Conservation (phyloP, 129 eudicot species). For the Arctium minus region DNA sequence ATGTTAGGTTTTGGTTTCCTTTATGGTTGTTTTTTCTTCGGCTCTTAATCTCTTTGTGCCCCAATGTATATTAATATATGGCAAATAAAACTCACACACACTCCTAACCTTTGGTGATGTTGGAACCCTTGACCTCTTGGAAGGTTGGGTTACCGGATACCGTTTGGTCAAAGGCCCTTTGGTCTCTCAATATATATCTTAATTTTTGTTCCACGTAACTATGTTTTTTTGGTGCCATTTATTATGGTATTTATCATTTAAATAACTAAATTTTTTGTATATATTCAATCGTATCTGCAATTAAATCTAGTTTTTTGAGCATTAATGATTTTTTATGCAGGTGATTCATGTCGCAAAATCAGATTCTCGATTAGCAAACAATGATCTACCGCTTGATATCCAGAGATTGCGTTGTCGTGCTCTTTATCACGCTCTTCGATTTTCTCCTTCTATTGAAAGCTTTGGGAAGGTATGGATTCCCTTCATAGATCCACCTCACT, state of each 20-base stretch:
- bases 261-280: neutral
- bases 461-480: conserved; percentile 70
- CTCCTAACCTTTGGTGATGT: neutral
- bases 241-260: neutral
- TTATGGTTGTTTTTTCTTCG: neutral
- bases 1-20: neutral
- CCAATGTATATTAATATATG: neutral
- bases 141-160: neutral
- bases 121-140: neutral
- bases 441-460: conserved; percentile 76
- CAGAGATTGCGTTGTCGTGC: conserved; percentile 96
- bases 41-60: neutral
- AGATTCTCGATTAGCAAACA: conserved; percentile 92
- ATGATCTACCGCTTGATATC: conserved; percentile 89
- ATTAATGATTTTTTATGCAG: conserved; percentile 36
- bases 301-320: neutral
- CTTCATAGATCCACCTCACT: conserved; percentile 1
- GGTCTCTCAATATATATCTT: neutral
- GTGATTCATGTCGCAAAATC: conserved; percentile 94
- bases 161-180: neutral
- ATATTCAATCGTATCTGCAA: neutral
- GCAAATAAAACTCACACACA: neutral
- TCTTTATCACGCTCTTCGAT: conserved; percentile 72
- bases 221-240: neutral
- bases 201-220: neutral